These are phyloP conservation scores for Apiotrichum montevideense DNA, from an alignment of 1,284 basidiomycete species.

Conservation along the genomic window DNA sequence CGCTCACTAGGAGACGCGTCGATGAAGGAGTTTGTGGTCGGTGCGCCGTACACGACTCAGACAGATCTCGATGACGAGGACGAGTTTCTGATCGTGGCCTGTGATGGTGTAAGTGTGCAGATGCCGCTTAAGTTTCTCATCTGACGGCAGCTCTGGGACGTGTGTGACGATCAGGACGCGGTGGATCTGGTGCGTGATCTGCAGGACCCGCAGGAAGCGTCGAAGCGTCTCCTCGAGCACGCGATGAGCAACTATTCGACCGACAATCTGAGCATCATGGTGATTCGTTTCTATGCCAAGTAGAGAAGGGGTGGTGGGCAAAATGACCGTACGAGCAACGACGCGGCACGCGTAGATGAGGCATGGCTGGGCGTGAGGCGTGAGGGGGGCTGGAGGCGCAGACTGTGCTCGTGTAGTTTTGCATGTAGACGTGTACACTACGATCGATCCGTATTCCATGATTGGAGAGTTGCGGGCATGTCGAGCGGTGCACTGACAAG, in stretches of 20 bases:
- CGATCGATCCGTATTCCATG: too few species aligned
- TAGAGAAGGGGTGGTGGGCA: background rate
- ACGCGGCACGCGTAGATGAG: background rate
- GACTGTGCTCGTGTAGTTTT: background rate
- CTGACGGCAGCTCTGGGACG: constrained; percentile 81
- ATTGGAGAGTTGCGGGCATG: too few species aligned
- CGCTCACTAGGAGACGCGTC: constrained; percentile 92
- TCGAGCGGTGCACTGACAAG: too few species aligned
- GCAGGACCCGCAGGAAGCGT: constrained; percentile 76
- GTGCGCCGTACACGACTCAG: constrained; percentile 95
- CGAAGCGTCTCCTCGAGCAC: constrained; percentile 69
- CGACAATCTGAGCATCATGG: constrained; percentile 21
- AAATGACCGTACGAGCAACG: background rate
- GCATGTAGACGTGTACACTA: constrained; percentile 4
- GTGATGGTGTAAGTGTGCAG: constrained; percentile 77
- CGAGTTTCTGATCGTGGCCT: constrained; percentile 92
- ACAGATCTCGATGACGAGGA: constrained; percentile 85
- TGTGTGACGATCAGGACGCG: constrained; percentile 84
- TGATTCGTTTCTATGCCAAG: constrained; percentile 4
- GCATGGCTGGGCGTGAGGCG: too few species aligned
- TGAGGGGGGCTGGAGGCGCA: background rate
- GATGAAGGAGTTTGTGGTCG: constrained; percentile 99
- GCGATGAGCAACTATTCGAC: constrained; percentile 60
- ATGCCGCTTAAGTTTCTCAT: too few species aligned
- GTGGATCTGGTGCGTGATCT: constrained; percentile 74